Conservation (phyloP, 2,329 filamentous ascomycete species). For the Calcarisporium arbuscula region DNA sequence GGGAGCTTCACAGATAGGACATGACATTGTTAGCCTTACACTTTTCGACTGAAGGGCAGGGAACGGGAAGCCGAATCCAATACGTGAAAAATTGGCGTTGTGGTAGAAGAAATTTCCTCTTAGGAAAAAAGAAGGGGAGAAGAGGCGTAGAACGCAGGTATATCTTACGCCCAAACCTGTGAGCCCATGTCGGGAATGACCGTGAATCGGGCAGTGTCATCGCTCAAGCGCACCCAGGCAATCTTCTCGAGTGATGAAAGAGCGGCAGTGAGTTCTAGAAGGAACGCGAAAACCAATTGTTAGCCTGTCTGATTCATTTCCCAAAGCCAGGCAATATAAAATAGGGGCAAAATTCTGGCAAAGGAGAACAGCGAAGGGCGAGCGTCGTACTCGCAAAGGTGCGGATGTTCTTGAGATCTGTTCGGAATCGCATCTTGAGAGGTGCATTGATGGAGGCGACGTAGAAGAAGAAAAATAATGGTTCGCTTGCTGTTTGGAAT, state of each 20-base stretch:
- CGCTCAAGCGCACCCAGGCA: slow-evolving; percentile 83
- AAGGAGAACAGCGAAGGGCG: neutral
- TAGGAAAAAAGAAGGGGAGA: too few relatives aligned
- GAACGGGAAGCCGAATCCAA: too few relatives aligned
- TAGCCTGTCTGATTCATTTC: neutral
- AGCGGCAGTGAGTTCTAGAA: slow-evolving; percentile 56
- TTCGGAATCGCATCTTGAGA: slow-evolving; percentile 57
- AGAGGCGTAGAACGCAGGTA: slow-evolving; percentile 9
- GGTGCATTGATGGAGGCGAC: too few relatives aligned
- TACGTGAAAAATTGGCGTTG: too few relatives aligned
- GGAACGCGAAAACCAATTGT: slow-evolving; percentile 1
- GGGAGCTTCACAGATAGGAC: slow-evolving; percentile 33
- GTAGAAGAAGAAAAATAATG: too few relatives aligned
- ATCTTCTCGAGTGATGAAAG: slow-evolving; percentile 69
- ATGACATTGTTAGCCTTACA: too few relatives aligned
- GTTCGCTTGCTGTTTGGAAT: too few relatives aligned
- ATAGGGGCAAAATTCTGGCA: neutral
- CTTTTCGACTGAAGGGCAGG: too few relatives aligned
- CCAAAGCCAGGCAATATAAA: slow-evolving; percentile 2
- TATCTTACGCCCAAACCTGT: slow-evolving; percentile 86
- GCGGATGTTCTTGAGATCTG: slow-evolving; percentile 58
- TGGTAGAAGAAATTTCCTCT: too few relatives aligned
- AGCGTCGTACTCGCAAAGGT: slow-evolving; percentile 53
- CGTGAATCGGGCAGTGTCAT: slow-evolving; percentile 85
- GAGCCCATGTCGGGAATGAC: slow-evolving; percentile 92